Evolutionary conservation across 2,329 filamentous ascomycete genomes (phyloP).

Genomic region (Fusarium sarcochroum): DNA sequence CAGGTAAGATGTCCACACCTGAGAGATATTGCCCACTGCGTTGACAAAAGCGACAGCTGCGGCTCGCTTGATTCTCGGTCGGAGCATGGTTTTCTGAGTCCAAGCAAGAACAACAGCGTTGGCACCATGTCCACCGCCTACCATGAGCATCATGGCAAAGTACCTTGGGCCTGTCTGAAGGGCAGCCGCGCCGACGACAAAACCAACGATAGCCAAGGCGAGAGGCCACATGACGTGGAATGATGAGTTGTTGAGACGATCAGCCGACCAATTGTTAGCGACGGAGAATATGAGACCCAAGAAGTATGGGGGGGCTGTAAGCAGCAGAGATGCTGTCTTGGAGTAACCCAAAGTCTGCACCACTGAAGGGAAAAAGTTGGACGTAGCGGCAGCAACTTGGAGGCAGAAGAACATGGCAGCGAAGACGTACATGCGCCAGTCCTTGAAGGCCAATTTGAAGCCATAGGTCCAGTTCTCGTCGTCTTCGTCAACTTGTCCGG

Average conservation of each 20-base stretch:
- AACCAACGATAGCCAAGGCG: slow-evolving; percentile 14
- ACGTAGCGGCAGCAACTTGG: slow-evolving; percentile 21
- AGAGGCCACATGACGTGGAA: slow-evolving; percentile 27
- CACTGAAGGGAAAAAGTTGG: slow-evolving; percentile 25
- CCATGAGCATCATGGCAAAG: slow-evolving; percentile 32
- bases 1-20: slow-evolving; percentile 24
- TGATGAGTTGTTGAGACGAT: slow-evolving; percentile 21
- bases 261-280: slow-evolving; percentile 23
- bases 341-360: slow-evolving; percentile 20
- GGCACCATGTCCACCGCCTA: slow-evolving; percentile 21
- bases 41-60: slow-evolving; percentile 21
- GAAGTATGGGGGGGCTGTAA: slow-evolving; percentile 21
- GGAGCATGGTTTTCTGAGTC: slow-evolving; percentile 22
- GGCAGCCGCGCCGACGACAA: slow-evolving; percentile 16
- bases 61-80: slow-evolving; percentile 22
- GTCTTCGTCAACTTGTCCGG: slow-evolving; percentile 27
- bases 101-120: slow-evolving; percentile 25
- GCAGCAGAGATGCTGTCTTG: slow-evolving; percentile 10
- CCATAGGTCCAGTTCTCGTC: slow-evolving; percentile 23
- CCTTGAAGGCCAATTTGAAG: slow-evolving; percentile 27
- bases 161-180: slow-evolving; percentile 16
- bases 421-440: slow-evolving; percentile 26
- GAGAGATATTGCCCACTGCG: slow-evolving; percentile 21
- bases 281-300: slow-evolving; percentile 21
- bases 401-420: slow-evolving; percentile 30